Evolutionary conservation across 1,284 basidiomycete genomes (phyloP).

Genomic region (Anthracocystis panici-leucophaei): DNA sequence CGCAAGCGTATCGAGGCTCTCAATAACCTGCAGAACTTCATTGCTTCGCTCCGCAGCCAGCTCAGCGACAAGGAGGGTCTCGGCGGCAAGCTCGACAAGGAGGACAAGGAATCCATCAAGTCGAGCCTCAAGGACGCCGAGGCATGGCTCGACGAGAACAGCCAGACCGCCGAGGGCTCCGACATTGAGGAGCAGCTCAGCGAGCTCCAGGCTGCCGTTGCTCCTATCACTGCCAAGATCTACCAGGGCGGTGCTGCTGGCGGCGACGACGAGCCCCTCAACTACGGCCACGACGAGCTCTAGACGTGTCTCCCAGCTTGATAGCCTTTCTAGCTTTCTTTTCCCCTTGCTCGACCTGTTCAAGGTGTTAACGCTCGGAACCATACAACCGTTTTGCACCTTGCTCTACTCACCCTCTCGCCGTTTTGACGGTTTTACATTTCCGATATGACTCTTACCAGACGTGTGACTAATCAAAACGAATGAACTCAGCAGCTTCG

Average conservation of each 20-base stretch:
- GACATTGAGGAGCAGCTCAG: constrained; percentile 69
- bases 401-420: neutral
- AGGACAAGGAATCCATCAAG: constrained; percentile 69
- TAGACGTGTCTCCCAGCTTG: constrained; percentile 24
- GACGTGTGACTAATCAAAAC: constrained; percentile 14
- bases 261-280: constrained; percentile 64
- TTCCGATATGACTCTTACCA: neutral
- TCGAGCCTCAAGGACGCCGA: constrained; percentile 68
- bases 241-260: constrained; percentile 57
- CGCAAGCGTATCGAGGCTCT: constrained; percentile 68
- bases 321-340: neutral
- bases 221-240: constrained; percentile 69
- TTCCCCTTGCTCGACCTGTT: neutral
- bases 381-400: neutral
- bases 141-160: constrained; percentile 69
- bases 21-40: constrained; percentile 68
- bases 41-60: constrained; percentile 65
- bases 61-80: constrained; percentile 69
- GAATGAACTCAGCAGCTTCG: constrained; percentile 3
- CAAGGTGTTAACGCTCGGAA: constrained; percentile 5
- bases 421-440: constrained; percentile 8
- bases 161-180: constrained; percentile 62
- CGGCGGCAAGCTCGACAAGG: constrained; percentile 69
- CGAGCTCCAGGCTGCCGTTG: constrained; percentile 67
- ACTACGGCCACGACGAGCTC: constrained; percentile 69